A percentile compares a stretch with the other conserved stretches of the same genome.
These are phyloP conservation scores for Pythium phragmitis DNA, from an alignment of 352 stramenopile species.

Conservation along the genomic window DNA sequence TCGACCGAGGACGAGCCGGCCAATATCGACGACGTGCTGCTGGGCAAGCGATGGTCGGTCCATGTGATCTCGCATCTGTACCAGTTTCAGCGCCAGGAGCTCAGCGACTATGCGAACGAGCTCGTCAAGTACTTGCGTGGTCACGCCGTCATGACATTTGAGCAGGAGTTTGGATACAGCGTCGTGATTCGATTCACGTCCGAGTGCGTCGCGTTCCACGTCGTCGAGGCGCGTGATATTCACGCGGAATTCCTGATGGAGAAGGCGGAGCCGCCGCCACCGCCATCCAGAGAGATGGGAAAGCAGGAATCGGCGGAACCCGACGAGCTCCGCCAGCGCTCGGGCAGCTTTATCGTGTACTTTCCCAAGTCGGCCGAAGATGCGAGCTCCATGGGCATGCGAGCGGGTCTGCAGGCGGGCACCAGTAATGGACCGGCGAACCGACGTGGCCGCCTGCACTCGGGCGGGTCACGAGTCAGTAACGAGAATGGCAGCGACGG, in stretches of 20 bases:
- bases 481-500: constrained; percentile 4
- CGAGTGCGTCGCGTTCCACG: constrained; percentile 25
- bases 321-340: constrained; percentile 14
- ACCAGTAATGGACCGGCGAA: too few relatives aligned
- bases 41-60: constrained; percentile 31
- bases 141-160: constrained; percentile 23
- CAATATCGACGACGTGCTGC: constrained; percentile 24
- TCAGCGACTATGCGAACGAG: constrained; percentile 28
- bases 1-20: constrained; percentile 4
- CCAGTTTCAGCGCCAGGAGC: constrained; percentile 25
- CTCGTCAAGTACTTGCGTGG: constrained; percentile 33
- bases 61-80: constrained; percentile 35
- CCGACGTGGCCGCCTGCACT: too few relatives aligned
- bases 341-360: constrained; percentile 20
- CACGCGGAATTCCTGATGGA: constrained; percentile 24
- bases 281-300: constrained; percentile 4
- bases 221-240: constrained; percentile 28
- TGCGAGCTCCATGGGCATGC: too few relatives aligned
- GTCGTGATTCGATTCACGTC: constrained; percentile 25
- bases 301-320: not conserved
- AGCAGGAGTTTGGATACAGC: constrained; percentile 32
- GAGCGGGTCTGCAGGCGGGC: too few relatives aligned
- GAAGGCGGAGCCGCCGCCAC: constrained; percentile 20
- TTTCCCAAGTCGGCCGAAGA: constrained; percentile 22
- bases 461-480: not conserved